phyloP scores from a whole-genome alignment of 352 stramenopile species.

The Pythium guiyangense region DNA sequence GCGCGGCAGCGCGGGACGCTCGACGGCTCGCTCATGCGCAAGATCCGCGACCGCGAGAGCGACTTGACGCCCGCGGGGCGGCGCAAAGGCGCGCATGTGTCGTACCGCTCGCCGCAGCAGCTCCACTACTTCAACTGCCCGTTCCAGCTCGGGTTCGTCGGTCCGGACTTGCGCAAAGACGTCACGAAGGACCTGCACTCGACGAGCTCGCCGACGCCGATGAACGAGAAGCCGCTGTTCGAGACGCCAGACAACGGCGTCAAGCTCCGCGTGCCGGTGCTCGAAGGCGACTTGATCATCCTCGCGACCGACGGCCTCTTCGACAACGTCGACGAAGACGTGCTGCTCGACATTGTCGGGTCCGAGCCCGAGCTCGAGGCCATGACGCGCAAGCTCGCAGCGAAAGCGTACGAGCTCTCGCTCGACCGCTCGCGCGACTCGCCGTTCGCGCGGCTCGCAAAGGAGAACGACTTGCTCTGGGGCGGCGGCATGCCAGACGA shows the following conservation, averaged over 20 bases:
- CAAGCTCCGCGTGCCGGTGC: constrained; percentile 90
- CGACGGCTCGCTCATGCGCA: constrained; percentile 67
- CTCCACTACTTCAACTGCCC: constrained; percentile 97
- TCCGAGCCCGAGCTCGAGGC: constrained; percentile 51
- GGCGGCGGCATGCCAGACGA: constrained; percentile 91
- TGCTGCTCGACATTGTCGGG: constrained; percentile 68
- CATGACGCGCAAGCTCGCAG: constrained; percentile 77
- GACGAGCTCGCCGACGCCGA: constrained; percentile 33
- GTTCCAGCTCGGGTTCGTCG: constrained; percentile 86
- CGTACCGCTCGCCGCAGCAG: constrained; percentile 95
- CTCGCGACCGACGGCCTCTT: constrained; percentile 96
- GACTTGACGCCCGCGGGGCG: constrained; percentile 64
- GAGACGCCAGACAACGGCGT: constrained; percentile 90
- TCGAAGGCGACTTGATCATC: constrained; percentile 94
- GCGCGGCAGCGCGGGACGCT: constrained; percentile 61
- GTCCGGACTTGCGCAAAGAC: constrained; percentile 37
- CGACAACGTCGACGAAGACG: constrained; percentile 93
- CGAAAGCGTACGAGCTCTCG: constrained; percentile 90
- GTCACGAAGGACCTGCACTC: constrained; percentile 41
- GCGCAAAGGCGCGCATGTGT: constrained; percentile 72
- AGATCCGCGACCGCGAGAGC: constrained; percentile 59
- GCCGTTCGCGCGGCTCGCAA: constrained; percentile 95
- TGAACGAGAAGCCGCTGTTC: constrained; percentile 86
- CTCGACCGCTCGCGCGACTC: constrained; percentile 90
- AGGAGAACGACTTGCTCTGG: constrained; percentile 98